Percentiles rank a stretch among this genome's conserved stretches.
phyloP scores from a whole-genome alignment of 441 rosid genomes.

The Macaranga tanarius region DNA sequence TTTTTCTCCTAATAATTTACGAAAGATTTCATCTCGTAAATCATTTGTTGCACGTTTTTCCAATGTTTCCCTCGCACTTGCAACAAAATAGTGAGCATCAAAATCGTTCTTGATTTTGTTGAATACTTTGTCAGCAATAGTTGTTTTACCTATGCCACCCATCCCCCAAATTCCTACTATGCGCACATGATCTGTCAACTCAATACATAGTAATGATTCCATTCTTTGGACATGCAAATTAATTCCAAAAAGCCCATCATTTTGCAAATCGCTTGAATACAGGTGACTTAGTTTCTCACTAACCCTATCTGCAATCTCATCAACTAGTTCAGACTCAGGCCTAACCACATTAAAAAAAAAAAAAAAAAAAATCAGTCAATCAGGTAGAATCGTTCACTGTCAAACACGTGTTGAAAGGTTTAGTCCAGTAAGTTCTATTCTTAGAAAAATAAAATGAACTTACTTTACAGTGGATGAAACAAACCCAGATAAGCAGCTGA shows the following conservation, averaged over 20 bases:
- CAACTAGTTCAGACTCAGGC: neutral
- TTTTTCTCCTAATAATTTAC: neutral
- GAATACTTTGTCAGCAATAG: neutral
- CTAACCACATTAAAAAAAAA: neutral
- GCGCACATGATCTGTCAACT: neutral
- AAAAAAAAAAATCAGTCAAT: too few species aligned
- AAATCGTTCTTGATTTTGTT: neutral
- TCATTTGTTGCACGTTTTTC: neutral
- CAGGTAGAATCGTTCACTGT: too few species aligned
- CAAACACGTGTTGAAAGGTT: too few species aligned
- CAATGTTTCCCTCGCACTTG: neutral
- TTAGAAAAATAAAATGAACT: neutral
- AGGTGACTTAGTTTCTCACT: neutral
- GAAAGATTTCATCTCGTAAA: neutral
- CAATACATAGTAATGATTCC: neutral
- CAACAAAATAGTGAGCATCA: neutral
- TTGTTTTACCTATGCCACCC: conserved; percentile 25
- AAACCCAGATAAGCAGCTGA: neutral
- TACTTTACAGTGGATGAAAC: neutral
- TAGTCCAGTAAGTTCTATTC: too few species aligned
- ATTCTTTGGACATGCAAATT: neutral
- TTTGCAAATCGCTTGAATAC: neutral
- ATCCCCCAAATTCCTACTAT: conserved; percentile 13
- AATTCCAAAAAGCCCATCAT: neutral
- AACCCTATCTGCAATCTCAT: neutral